phyloP scores from a whole-genome alignment of 306 rosid species.

The Castanea sativa region DNA sequence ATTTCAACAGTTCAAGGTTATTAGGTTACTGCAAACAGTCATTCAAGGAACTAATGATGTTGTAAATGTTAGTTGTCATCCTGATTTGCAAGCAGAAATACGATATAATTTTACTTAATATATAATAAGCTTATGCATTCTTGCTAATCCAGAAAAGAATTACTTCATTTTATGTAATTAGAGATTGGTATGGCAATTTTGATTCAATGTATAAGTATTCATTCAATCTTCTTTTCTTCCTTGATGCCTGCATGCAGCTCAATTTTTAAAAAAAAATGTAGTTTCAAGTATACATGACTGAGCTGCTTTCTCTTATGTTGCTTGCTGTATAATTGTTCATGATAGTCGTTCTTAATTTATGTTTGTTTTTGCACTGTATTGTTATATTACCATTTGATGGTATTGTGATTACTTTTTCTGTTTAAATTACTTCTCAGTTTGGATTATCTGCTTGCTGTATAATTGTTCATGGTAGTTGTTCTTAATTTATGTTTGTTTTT shows the following conservation, averaged over 20 bases:
- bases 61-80: background rate
- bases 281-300: background rate
- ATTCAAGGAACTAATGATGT: background rate
- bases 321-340: background rate
- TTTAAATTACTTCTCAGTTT: too few relatives aligned
- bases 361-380: slow-evolving; percentile 2
- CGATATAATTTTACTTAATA: background rate
- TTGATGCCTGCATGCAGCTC: background rate
- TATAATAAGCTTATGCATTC: background rate
- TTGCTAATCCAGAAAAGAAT: background rate
- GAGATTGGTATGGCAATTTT: background rate
- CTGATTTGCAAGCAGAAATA: background rate
- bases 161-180: background rate
- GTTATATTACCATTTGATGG: background rate
- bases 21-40: background rate
- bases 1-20: background rate
- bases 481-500: slow-evolving; percentile 1
- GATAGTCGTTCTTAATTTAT: background rate
- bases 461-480: background rate
- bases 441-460: background rate
- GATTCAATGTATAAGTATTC: background rate
- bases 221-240: background rate
- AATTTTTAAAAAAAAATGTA: background rate
- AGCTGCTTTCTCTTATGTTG: background rate
- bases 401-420: too few relatives aligned